Evolutionary conservation across 2,329 filamentous ascomycete species (phyloP), one percentile per base, ranked within the genome.

Genomic region (Bimuria novae-zelandiae): DNA sequence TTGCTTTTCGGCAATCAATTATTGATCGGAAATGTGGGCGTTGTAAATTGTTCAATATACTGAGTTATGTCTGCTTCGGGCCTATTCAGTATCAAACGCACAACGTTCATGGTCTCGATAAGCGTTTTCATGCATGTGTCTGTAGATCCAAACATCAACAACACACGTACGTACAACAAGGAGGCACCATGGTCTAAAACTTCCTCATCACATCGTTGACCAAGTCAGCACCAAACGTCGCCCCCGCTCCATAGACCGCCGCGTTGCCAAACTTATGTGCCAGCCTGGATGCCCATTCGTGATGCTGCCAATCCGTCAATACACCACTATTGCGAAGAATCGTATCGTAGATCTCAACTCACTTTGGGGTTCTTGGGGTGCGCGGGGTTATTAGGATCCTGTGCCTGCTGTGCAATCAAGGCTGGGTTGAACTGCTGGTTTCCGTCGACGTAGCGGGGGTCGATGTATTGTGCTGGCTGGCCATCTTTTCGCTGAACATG

Each of bases 191-290:
- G 4, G 4, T 16, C 30, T 16, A 44, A 14, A 44, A 44, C 19
- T 44, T 44, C 41, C 41, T 32, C 41, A 44, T 44, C 27, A 44
- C 41, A 44, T 44, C 41, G 16, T 44, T 32, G 7, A 44, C 27
- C 27, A 44, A 22, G 16, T 44, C 41, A 4, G 41, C 27, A 10
- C 41, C 27, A 44, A 44, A 44, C 4, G 41, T 44, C 2, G 41
- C 41, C 8, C 41, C 27, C 17, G 27, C 41, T 11, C 41, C 41
- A 44, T 44, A 44, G 10, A 44, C 41, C 10, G 41, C 41, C 27
- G 27, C 27, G 22, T 44, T 44, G 4, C 41, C 41, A 44, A 43
- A 43, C 25, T 43, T 43, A 12, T 43, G 40, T 3, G 40, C 40
- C 25, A 43, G 25, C 40, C 30, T 43, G n/a, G 25, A 30, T 17